Evolutionary conservation across 2,329 filamentous ascomycete genomes (phyloP), one percentile per base, ranked within the genome.

Genomic region (Apiospora hydei): DNA sequence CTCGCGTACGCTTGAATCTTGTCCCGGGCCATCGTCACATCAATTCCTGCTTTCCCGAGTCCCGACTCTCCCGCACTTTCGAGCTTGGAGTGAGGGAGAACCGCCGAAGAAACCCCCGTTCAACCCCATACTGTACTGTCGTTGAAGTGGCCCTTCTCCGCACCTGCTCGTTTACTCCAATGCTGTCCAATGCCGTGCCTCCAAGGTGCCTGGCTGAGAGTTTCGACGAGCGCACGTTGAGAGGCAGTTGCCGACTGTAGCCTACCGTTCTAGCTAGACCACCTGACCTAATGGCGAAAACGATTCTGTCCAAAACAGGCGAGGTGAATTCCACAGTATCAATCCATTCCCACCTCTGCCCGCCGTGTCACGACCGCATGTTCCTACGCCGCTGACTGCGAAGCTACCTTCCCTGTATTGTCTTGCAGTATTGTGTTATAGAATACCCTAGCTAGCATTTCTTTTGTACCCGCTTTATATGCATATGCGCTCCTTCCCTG

Each of bases 71-170:
- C 57, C 57, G 34, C 57, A 64, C 30, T 64, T 24, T 38, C 18
- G 18, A 64, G 57, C 30, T 38, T 64, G 57, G 57, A 41, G 18
- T 64, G 57, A 64, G 34, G 34, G 57, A 64, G 57, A 64, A 64
- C 18, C 57, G 57, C 57, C 57, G 57, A 41, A 64, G 57, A 64
- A 64, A 34, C 57, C n/a, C 57, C 57, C 16, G 34, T 64, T 41
- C 34, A 41, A 38, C 30, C 30, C 53, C 53, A 38, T 61, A 61
- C 53, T 61, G 16, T 30, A 61, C 18, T 57, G 51, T 34, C 4
- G 26, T 57, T 13, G 51, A 34, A 57, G 51, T 34, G 26, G 16
- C 26, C 5, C 16, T 38, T 11, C 53, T 61, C 53, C 53, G 30
- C 53, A 61, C 30, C 53, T 61, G 53, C 53, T 34, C 10, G 6